phyloP scores from a whole-genome alignment of 345 rosid species.

The Mallotus nudiflorus region DNA sequence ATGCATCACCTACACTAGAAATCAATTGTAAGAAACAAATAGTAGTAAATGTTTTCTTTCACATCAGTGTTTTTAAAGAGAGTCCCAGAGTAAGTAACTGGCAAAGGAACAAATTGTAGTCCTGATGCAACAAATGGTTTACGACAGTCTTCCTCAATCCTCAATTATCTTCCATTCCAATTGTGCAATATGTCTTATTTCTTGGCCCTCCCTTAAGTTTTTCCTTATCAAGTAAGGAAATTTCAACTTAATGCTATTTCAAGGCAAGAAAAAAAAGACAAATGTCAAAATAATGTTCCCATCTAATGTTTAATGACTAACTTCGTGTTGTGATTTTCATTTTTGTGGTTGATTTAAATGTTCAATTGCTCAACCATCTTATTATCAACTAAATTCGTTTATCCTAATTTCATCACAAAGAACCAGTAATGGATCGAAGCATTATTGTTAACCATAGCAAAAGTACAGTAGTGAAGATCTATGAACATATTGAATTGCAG shows the following conservation, averaged over 20 bases:
- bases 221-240: constrained; percentile 78
- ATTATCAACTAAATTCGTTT: no score
- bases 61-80: not conserved
- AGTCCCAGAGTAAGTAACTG: constrained; percentile 51
- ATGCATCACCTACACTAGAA: constrained; percentile 75
- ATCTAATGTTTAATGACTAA: no score
- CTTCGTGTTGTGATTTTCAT: no score
- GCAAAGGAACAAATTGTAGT: constrained; percentile 75
- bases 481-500: no score
- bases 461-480: not conserved
- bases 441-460: no score
- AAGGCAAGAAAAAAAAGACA: constrained; percentile 9
- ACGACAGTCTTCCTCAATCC: constrained; percentile 59
- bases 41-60: no score
- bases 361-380: no score
- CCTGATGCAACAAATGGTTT: constrained; percentile 86
- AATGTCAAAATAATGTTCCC: constrained; percentile 20
- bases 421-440: no score
- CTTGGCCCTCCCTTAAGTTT: constrained; percentile 85
- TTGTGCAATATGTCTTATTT: constrained; percentile 86
- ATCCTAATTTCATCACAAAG: not conserved
- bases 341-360: no score
- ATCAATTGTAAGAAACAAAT: constrained; percentile 9
- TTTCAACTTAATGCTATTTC: constrained; percentile 66
- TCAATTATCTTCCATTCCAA: constrained; percentile 87